Evolutionary conservation across 2,329 filamentous ascomycete genomes (phyloP).

Genomic region (Aspergillus thermomutatus): DNA sequence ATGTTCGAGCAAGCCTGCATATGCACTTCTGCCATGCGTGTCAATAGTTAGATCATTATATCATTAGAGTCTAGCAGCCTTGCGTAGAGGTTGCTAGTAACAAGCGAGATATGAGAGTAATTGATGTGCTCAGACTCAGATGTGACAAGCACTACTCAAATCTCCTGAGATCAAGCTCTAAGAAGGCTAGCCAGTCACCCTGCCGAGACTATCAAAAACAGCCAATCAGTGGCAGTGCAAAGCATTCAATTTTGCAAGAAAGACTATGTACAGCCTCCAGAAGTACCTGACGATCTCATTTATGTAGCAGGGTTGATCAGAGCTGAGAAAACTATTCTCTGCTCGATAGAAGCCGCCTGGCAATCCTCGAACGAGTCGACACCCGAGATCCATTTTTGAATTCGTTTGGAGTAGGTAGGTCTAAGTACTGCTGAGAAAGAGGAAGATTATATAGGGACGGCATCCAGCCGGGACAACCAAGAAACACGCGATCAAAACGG

Average conservation of each 20-base stretch:
- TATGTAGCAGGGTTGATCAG: neutral
- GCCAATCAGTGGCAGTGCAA: neutral
- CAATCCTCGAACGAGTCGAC: neutral
- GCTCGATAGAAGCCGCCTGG: neutral
- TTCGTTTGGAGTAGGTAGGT: neutral
- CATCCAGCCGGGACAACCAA: conserved; percentile 6
- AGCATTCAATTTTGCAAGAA: neutral
- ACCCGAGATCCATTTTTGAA: neutral
- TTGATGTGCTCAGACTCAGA: neutral
- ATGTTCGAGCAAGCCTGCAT: neutral
- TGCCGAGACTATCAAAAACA: neutral
- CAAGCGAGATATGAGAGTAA: neutral
- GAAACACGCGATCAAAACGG: conserved; percentile 9
- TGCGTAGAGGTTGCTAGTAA: neutral
- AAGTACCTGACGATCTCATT: neutral
- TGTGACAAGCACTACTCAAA: neutral
- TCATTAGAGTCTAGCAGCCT: neutral
- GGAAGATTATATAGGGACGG: neutral
- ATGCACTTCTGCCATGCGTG: neutral
- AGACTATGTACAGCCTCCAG: neutral
- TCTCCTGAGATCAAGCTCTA: neutral
- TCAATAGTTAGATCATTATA: neutral
- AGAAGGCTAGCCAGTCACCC: neutral
- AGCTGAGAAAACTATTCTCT: neutral
- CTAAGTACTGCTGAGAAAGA: neutral